Conservation (phyloP, 345 rosid genomes). For the Euclidium syriacum region DNA sequence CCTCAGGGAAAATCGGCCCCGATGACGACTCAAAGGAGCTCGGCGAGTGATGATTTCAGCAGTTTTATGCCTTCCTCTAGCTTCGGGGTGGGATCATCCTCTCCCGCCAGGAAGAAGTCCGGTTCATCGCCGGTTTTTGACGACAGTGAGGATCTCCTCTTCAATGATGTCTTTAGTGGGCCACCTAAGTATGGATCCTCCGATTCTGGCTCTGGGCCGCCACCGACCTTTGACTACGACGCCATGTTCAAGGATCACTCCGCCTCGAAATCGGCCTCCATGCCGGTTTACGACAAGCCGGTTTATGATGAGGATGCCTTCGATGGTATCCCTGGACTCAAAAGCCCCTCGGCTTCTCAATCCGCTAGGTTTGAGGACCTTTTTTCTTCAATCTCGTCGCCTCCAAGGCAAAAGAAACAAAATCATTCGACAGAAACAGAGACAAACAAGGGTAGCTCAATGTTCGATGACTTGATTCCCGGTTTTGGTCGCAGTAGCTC, state of each 20-base stretch:
- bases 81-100: slow-evolving; percentile 34
- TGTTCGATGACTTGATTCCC: slow-evolving; percentile 59
- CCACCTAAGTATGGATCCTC: slow-evolving; percentile 47
- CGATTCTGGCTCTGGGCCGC: slow-evolving; percentile 19
- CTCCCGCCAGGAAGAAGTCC: slow-evolving; percentile 14
- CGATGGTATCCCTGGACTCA: slow-evolving; percentile 61
- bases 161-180: slow-evolving; percentile 49
- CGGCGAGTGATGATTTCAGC: slow-evolving; percentile 16
- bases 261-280: slow-evolving; percentile 29
- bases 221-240: slow-evolving; percentile 45
- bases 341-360: slow-evolving; percentile 38
- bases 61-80: slow-evolving; percentile 19
- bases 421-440: slow-evolving; percentile 34
- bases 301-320: slow-evolving; percentile 70
- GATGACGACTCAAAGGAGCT: slow-evolving; percentile 52
- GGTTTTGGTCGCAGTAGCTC: slow-evolving; percentile 66
- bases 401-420: slow-evolving; percentile 24
- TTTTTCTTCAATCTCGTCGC: slow-evolving; percentile 36
- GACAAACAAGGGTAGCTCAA: slow-evolving; percentile 25
- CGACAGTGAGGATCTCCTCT: slow-evolving; percentile 36
- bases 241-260: slow-evolving; percentile 41
- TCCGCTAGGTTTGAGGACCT: slow-evolving; percentile 38
- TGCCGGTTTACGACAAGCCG: slow-evolving; percentile 65
- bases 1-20: slow-evolving; percentile 80
- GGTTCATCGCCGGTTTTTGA: slow-evolving; percentile 41